Evolutionary conservation across 1,139 yeast genomes (phyloP).

Genomic region (Diutina scorzettiae): DNA sequence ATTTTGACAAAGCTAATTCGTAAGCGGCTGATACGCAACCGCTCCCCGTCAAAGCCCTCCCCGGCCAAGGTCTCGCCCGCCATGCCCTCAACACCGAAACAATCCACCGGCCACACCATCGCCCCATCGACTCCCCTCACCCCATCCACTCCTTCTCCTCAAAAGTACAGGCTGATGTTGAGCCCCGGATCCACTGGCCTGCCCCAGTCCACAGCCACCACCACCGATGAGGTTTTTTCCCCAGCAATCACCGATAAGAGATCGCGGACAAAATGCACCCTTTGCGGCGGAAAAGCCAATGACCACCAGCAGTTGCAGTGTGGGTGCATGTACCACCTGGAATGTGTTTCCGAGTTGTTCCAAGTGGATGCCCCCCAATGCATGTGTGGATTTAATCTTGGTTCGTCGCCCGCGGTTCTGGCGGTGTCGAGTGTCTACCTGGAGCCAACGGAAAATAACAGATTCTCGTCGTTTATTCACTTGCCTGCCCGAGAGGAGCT

Average conservation of each 20-base stretch:
- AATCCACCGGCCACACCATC: background rate
- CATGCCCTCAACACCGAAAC: background rate
- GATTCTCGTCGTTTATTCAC: background rate
- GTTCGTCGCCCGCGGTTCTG: background rate
- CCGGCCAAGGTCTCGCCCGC: background rate
- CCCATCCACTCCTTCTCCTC: background rate
- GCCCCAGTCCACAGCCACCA: background rate
- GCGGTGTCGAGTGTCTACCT: background rate
- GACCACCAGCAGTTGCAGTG: background rate
- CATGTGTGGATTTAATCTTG: background rate
- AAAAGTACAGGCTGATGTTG: background rate
- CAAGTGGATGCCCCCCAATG: slow-evolving; percentile 4
- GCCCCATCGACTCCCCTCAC: background rate
- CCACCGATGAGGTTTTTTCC: background rate
- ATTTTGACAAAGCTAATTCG: background rate
- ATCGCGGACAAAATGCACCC: too few species aligned
- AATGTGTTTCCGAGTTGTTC: slow-evolving; percentile 1
- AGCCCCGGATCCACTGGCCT: background rate
- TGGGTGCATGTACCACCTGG: slow-evolving; percentile 3
- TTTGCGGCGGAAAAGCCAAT: background rate
- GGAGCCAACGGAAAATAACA: background rate
- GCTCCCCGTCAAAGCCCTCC: too few species aligned
- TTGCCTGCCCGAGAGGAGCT: background rate
- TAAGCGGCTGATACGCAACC: background rate
- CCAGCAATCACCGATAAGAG: background rate